A percentile compares a stretch with the other conserved stretches of the same genome.
Conservation (phyloP, 331 rosid species). For the Saraca asoca region DNA sequence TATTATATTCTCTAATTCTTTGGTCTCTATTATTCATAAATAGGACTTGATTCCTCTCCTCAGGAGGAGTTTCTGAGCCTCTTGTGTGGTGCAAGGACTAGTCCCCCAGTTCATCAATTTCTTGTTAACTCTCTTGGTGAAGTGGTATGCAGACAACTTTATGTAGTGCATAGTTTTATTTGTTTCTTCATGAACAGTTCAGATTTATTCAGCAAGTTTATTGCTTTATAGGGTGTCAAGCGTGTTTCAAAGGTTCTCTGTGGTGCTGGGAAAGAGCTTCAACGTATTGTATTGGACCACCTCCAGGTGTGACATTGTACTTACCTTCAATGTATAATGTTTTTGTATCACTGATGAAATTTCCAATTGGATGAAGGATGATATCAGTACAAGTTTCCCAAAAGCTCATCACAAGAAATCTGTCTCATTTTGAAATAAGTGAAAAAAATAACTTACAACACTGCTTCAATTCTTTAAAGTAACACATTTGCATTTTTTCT, state of each 20-base stretch:
- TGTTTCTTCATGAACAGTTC: conserved; percentile 26
- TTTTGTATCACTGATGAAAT: not conserved
- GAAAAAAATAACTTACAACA: not conserved
- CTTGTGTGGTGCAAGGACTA: conserved; percentile 94
- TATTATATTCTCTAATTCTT: conserved; percentile 29
- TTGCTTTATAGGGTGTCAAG: conserved; percentile 73
- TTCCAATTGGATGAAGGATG: not conserved
- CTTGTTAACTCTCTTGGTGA: conserved; percentile 90
- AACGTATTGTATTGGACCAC: conserved; percentile 81
- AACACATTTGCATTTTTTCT: conserved; percentile 8
- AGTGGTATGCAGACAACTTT: conserved; percentile 54
- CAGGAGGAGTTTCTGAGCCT: conserved; percentile 94
- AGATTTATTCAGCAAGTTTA: conserved; percentile 40
- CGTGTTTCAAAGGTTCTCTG: conserved; percentile 82
- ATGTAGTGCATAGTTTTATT: conserved; percentile 27
- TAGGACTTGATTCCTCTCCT: conserved; percentile 81
- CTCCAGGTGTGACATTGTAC: conserved; percentile 68
- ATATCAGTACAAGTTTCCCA: not conserved
- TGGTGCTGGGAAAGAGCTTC: conserved; percentile 94
- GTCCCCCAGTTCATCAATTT: conserved; percentile 92
- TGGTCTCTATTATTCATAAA: conserved; percentile 35
- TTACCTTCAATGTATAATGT: not conserved
- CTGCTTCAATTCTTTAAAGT: not conserved
- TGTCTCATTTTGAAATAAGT: not conserved
- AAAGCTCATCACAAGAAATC: too few relatives aligned